Evolutionary conservation across 495 filamentous ascomycete genomes (phyloP).

Genomic region (Cenococcum geophilum): DNA sequence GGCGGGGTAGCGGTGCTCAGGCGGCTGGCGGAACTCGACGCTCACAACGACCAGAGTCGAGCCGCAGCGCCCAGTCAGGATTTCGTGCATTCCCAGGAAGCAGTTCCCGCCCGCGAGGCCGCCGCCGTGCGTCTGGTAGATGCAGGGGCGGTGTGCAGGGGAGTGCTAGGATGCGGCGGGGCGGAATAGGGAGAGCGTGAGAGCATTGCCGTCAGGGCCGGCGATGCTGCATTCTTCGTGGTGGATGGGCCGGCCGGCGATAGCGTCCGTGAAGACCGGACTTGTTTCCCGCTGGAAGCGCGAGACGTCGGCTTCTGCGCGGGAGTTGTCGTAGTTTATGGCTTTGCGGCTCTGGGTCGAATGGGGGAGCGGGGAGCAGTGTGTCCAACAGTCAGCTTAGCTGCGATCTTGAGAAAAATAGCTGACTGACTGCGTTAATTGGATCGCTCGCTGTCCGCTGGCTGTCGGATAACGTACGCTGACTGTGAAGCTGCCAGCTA

Average conservation of each 20-base stretch:
- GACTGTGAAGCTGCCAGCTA: no score
- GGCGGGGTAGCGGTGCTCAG: conserved; percentile 26
- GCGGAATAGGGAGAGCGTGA: not conserved
- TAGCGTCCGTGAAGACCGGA: not conserved
- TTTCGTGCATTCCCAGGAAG: not conserved
- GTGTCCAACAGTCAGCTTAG: no score
- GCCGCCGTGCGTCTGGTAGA: not conserved
- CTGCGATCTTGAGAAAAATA: no score
- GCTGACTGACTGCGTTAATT: no score
- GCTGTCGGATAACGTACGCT: no score
- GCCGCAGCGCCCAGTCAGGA: not conserved
- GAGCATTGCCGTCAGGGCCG: not conserved
- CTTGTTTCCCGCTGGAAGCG: not conserved
- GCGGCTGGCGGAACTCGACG: conserved; percentile 35
- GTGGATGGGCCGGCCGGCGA: not conserved
- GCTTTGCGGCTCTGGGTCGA: not conserved
- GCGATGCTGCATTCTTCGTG: not conserved
- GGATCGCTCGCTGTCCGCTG: no score
- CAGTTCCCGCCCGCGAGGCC: not conserved
- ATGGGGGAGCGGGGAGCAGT: no score
- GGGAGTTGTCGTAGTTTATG: not conserved
- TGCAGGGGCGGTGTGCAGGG: not conserved
- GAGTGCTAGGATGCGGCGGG: not conserved
- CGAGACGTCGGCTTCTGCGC: not conserved
- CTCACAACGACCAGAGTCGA: conserved; percentile 17